Base-by-base conservation (phyloP, 176 grass and related monocot species). In the Oryza longistaminata region DNA sequence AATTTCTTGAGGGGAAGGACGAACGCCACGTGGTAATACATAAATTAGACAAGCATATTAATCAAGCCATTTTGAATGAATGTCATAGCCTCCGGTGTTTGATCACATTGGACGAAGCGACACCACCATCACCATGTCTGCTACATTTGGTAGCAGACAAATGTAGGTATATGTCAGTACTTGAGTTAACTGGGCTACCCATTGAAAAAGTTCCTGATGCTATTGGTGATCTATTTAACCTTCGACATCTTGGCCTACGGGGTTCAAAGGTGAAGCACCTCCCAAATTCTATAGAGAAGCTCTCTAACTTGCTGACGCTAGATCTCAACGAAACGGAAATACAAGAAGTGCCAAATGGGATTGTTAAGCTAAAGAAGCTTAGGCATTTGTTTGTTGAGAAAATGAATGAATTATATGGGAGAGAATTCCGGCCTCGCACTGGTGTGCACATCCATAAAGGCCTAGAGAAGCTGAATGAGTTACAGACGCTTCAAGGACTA, bases 151-250 rank as follows among this genome's bases (percentile, higher is more conserved):
- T 31, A 17, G 19, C 35, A 35, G 1, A 37, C 4, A 78, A 60
- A 10, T 71, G 3, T 29, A 80, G 6, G 31, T 86, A 80, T 73
- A 22, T 86, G 37, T 43, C 64, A 0, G 76, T 86, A 8, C 73
- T 86, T 29, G 74, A 71, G 11, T 16, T 86, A 26, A 27, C n/a
- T 60, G 31, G 46, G 3, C 16, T 62, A 2, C 16, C 27, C 1
- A 79, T 86, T 16, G 13, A 64, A 19, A 26, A 21, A 4, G 16
- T 80, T 16, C 66, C 84, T 21, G 50, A 80, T 71, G 64, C 17
- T 4, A 75, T 81, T 9, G 67, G 46, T 0, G 35, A 81, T 44
- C 39, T 87, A 0, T 87, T 87, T 9, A 87, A 87, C 73, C 68
- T 87, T 0, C 67, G 19, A 11, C 81, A 81, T 74, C 48, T 87